These are phyloP conservation scores for Oidiodendron maius DNA, from an alignment of 495 filamentous ascomycete species.

Conservation along the genomic window DNA sequence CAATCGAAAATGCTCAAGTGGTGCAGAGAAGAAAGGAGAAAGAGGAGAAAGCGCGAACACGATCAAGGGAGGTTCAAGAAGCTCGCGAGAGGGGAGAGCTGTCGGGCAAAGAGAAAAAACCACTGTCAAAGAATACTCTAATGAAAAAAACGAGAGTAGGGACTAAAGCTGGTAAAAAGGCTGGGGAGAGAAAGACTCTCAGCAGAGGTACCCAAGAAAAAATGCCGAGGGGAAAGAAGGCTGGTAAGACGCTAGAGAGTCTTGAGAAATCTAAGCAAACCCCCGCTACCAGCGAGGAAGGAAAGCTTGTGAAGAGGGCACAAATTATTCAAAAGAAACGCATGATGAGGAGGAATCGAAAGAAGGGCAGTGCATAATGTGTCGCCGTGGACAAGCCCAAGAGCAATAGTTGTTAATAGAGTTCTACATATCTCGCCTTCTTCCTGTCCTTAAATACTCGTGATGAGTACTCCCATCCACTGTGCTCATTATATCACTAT, in stretches of 20 bases:
- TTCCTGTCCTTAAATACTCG: too few relatives aligned
- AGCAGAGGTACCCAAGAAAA: conserved; percentile 1
- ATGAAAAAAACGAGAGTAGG: conserved; percentile 28
- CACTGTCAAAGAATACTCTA: conserved; percentile 13
- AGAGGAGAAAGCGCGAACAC: conserved; percentile 55
- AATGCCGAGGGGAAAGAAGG: conserved; percentile 4
- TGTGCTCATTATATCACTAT: too few relatives aligned
- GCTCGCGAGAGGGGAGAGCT: conserved; percentile 28
- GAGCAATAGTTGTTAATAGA: too few relatives aligned
- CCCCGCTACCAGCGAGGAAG: conserved; percentile 31
- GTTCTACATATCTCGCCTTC: too few relatives aligned
- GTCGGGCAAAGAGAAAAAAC: conserved; percentile 35
- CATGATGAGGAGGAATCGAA: conserved; percentile 40
- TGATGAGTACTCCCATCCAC: too few relatives aligned
- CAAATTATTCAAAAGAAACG: conserved; percentile 66
- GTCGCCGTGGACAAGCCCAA: too few relatives aligned
- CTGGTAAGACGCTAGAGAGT: not conserved
- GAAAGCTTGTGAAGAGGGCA: conserved; percentile 54
- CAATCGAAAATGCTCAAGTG: conserved; percentile 96
- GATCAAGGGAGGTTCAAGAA: conserved; percentile 20
- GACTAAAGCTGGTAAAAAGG: conserved; percentile 17
- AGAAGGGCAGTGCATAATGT: not conserved
- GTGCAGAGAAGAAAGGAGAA: conserved; percentile 69
- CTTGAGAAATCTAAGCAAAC: conserved; percentile 10
- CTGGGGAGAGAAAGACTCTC: conserved; percentile 22